Evolutionary conservation across 1,284 basidiomycete genomes (phyloP).

Genomic region (Malassezia obtusa): DNA sequence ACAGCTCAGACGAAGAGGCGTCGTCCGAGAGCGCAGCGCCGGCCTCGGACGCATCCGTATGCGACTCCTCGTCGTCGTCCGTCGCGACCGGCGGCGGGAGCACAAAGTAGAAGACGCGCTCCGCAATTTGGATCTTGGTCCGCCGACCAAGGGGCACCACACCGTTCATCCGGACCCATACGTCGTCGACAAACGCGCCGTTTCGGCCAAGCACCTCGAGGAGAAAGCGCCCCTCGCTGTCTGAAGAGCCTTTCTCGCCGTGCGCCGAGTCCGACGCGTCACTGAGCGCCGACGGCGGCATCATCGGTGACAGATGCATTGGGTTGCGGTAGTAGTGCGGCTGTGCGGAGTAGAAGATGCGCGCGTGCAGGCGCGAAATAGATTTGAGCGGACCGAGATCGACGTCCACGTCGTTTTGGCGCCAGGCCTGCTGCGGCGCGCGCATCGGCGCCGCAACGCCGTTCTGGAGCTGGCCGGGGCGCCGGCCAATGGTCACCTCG

Average conservation of each 20-base stretch:
- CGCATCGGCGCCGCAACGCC: neutral
- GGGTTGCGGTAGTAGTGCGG: neutral
- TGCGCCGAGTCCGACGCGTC: neutral
- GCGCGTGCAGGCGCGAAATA: slow-evolving; percentile 88
- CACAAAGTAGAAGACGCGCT: slow-evolving; percentile 91
- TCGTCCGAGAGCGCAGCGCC: slow-evolving; percentile 22
- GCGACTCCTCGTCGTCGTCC: slow-evolving; percentile 2
- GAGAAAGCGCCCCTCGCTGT: slow-evolving; percentile 65
- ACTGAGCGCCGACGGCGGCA: neutral
- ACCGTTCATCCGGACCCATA: slow-evolving; percentile 80
- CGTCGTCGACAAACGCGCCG: slow-evolving; percentile 93
- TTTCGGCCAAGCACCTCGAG: slow-evolving; percentile 86
- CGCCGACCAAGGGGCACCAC: slow-evolving; percentile 59
- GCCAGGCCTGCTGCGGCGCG: neutral
- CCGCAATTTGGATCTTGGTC: slow-evolving; percentile 96
- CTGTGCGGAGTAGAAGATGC: slow-evolving; percentile 58
- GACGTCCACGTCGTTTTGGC: slow-evolving; percentile 57
- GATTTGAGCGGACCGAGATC: slow-evolving; percentile 94
- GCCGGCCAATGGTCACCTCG: slow-evolving; percentile 61
- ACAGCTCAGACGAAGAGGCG: slow-evolving; percentile 24
- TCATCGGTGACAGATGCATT: slow-evolving; percentile 1
- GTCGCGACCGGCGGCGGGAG: slow-evolving; percentile 56
- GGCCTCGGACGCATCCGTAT: neutral
- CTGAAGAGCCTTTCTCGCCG: slow-evolving; percentile 3
- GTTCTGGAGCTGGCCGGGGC: slow-evolving; percentile 43